Evolutionary conservation across 805 yeast genomes (phyloP), one percentile per base, ranked within the genome.

Genomic region (Blastobotrys terrestris): DNA sequence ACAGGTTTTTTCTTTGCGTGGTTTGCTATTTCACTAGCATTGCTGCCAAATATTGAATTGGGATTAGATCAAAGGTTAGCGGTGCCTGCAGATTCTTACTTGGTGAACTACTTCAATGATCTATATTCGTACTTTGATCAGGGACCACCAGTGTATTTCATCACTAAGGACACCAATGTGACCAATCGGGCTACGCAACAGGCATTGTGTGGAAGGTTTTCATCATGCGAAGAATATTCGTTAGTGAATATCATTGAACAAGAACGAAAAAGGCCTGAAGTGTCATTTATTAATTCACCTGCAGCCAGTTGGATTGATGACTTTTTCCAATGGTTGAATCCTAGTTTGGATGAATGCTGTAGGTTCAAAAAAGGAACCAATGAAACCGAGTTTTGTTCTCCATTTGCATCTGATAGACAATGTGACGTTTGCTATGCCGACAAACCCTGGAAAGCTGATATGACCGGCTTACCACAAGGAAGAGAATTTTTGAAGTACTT

Each of bases 281-380:
- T 72, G 8, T 84, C 92, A 1, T 83, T 85, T 2, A 76, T 92
- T 35, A 77, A 79, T 1, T 94, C 88, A 46, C 96, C 98, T 0
- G 79, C 88, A 1, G 84, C 97, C 0, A 85, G 86, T 59, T 92
- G 98, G 98, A 72, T 91, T 49, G 99, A 92, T 68, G 97, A 94
- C 64, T 92, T 81, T 63, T 74, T 92, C 56, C 77, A 83, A 39
- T 92, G 92, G 85, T 71, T 91, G 55, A 90, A 90, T 62, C 99
- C 99, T 0, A 79, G 79, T 43, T 73, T 91, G 46, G 92, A 84
- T 57, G 86, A 86, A 56, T 92, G 99, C 67, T 92, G 99, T 64
- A 72, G 92, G 21, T 67, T 84, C 44, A 80, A 78, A 57, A 85
- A 84, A 60, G 72, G 72, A 1, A 63, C 72, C 1, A 63, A 68